Evolutionary conservation across 164 flowering plant genomes (phyloP), one percentile per base, ranked within the genome.

Genomic region (Cinnamomum micranthum): DNA sequence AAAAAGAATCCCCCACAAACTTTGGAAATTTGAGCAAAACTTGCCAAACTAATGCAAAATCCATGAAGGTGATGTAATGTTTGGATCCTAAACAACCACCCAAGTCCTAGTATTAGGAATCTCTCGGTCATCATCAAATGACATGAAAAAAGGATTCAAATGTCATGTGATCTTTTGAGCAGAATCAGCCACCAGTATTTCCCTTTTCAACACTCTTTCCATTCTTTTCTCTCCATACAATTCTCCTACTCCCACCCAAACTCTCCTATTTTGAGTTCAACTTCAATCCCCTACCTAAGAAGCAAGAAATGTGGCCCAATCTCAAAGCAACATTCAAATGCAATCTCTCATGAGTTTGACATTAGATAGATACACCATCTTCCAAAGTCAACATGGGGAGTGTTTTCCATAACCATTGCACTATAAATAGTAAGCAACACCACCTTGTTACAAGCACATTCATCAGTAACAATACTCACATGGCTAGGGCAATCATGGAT

Each of bases 401-500:
- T 17, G n/a, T 13, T 17, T 15, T 20, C 60, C 60, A 55, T 55
- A n/a, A 55, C n/a, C 60, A 15, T 20, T 55, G 47, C 60, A 55
- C 60, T 55, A 17, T 55, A 55, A 55, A 55, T 15, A 15, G 2
- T 2, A 55, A 19, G n/a, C 7, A 13, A 15, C n/a, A 19, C 60
- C n/a, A 55, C 17, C 60, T 55, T 55, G 60, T 19, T 17, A 1
- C 60, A 55, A 55, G 2, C 60, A 55, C n/a, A 15, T 20, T 20
- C n/a, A 14, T 55, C 12, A 20, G 60, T 14, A 20, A 55, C n/a
- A 55, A 55, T 55, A 55, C 19, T 55, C 60, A 67, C 41, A 67
- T 67, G 69, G 69, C 69, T 28, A 55, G 50, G 6, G 69, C 22
- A 28, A 7, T 67, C 69, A 67, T 28, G 69, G 69, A 12, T 28